These are phyloP conservation scores for Plasmodium cynomolgi DNA, from an alignment of 169 alveolate genomes.

Conservation along the genomic window DNA sequence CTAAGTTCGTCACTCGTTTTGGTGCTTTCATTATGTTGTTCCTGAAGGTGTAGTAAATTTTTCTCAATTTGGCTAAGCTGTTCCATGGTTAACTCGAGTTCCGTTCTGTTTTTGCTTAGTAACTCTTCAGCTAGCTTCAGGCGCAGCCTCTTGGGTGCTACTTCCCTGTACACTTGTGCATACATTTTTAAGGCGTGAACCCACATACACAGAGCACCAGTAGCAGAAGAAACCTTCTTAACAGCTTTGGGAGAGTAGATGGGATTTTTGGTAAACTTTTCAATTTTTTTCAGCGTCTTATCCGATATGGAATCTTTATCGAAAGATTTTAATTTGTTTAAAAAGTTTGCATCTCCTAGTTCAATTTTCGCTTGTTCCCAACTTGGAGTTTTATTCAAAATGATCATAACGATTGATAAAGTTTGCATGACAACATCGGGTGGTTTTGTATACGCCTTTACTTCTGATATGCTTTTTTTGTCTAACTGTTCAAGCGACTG, in stretches of 20 bases:
- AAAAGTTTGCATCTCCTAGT: constrained; percentile 94
- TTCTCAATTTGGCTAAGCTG: constrained; percentile 79
- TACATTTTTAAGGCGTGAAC: constrained; percentile 96
- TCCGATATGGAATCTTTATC: constrained; percentile 93
- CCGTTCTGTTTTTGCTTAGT: constrained; percentile 87
- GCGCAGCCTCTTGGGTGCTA: constrained; percentile 97
- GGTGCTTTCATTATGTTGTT: constrained; percentile 80
- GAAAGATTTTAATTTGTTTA: constrained; percentile 89
- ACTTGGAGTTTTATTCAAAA: constrained; percentile 92
- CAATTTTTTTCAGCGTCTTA: constrained; percentile 89
- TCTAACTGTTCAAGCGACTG: constrained; percentile 96
- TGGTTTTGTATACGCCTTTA: constrained; percentile 91
- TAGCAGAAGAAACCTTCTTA: constrained; percentile 92
- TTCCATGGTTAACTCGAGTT: constrained; percentile 88
- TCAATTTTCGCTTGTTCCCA: constrained; percentile 95
- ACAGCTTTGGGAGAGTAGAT: constrained; percentile 92
- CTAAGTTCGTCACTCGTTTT: constrained; percentile 82
- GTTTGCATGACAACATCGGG: constrained; percentile 94
- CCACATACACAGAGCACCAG: constrained; percentile 96
- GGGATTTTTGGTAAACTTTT: constrained; percentile 89
- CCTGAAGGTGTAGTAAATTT: constrained; percentile 71
- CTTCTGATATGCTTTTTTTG: constrained; percentile 95
- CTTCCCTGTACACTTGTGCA: constrained; percentile 95
- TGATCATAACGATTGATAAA: constrained; percentile 94
- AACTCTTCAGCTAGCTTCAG: constrained; percentile 91